These are phyloP conservation scores for Cyclocybe cylindracea DNA, from an alignment of 768 basidiomycete genomes.

Conservation along the genomic window DNA sequence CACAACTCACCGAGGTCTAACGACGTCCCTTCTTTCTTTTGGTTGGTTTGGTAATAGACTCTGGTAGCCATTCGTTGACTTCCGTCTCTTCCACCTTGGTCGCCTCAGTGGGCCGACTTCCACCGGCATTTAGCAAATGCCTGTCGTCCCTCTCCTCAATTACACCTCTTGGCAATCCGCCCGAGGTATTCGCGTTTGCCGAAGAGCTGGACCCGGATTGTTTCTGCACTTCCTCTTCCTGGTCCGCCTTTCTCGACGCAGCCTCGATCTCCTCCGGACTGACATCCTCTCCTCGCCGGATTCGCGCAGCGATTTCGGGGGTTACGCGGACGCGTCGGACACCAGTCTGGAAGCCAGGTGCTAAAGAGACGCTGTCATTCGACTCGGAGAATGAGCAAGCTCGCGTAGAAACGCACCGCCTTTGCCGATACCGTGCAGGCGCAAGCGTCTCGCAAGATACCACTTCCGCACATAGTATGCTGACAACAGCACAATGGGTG, in stretches of 20 bases:
- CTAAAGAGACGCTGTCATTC: constrained; percentile 22
- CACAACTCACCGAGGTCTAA: not conserved
- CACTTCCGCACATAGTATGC: constrained; percentile 49
- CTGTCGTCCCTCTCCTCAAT: constrained; percentile 25
- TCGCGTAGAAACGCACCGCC: constrained; percentile 38
- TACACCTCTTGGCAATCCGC: constrained; percentile 17
- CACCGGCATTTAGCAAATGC: constrained; percentile 9
- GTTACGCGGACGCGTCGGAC: constrained; percentile 51
- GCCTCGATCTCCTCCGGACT: constrained; percentile 53
- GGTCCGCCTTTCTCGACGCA: constrained; percentile 44
- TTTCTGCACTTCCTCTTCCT: constrained; percentile 22
- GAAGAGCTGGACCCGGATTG: constrained; percentile 6
- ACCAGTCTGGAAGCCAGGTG: constrained; percentile 57
- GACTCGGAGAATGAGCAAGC: not conserved
- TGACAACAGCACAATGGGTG: constrained; percentile 43
- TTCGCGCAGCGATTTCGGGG: constrained; percentile 54
- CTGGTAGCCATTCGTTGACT: constrained; percentile 54
- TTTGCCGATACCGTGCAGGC: constrained; percentile 55
- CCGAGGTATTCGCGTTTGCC: constrained; percentile 6
- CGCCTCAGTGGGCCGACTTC: constrained; percentile 3
- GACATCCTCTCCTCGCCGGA: constrained; percentile 52
- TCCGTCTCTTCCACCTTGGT: constrained; percentile 22
- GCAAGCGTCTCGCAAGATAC: constrained; percentile 47
- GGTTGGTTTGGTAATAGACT: constrained; percentile 43
- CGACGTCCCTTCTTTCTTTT: constrained; percentile 38